phyloP scores from a whole-genome alignment of 306 rosid species.

The Rubus idaeus region DNA sequence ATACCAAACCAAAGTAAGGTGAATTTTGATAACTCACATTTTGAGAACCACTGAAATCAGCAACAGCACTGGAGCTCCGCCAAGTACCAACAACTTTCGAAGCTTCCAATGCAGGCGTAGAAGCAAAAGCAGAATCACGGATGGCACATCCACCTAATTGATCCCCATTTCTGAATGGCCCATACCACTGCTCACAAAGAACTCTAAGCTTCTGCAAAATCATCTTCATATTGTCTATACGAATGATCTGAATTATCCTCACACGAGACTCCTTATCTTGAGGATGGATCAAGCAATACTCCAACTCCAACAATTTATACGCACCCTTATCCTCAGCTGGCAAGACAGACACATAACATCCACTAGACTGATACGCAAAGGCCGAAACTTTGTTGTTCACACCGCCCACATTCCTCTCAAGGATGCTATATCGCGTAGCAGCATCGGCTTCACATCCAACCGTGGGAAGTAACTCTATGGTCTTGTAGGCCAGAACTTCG shows the following conservation, averaged over 20 bases:
- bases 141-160: constrained; percentile 96
- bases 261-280: constrained; percentile 79
- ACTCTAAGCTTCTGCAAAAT: constrained; percentile 53
- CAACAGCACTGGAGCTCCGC: constrained; percentile 56
- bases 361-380: constrained; percentile 79
- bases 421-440: constrained; percentile 62
- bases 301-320: constrained; percentile 58
- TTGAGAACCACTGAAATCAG: constrained; percentile 39
- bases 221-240: constrained; percentile 41
- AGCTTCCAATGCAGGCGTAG: constrained; percentile 60
- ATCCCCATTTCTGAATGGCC: constrained; percentile 96
- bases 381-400: constrained; percentile 38
- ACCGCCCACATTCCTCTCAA: constrained; percentile 62
- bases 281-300: constrained; percentile 82
- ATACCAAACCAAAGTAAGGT: constrained; percentile 12
- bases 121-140: constrained; percentile 82
- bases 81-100: constrained; percentile 75
- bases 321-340: constrained; percentile 38
- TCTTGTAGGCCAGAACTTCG: constrained; percentile 51
- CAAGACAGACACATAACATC: constrained; percentile 80
- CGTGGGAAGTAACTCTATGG: constrained; percentile 78
- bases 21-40: constrained; percentile 46
- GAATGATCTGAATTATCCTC: constrained; percentile 67
- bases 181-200: constrained; percentile 92
- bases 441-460: constrained; percentile 99